Percentiles rank a stretch among this genome's conserved stretches.
Conservation (phyloP, 306 rosid species). For the Cyclanthera cordifolia region DNA sequence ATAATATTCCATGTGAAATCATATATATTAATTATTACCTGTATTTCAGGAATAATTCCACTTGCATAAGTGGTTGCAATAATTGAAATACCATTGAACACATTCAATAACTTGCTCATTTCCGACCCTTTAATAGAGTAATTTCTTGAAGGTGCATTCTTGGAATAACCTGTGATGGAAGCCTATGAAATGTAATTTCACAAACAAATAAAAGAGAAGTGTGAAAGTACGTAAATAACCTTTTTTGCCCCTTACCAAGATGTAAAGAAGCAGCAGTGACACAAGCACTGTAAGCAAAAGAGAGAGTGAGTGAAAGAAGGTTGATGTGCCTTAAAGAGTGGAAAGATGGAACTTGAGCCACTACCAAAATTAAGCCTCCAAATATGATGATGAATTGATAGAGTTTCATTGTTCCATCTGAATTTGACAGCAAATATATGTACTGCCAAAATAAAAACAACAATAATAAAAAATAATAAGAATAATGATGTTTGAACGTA, state of each 20-base stretch:
- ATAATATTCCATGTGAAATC: no score
- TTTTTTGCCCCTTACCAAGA: conserved; percentile 32
- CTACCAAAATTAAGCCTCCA: conserved; percentile 33
- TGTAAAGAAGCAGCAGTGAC: conserved; percentile 42
- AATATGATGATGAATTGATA: conserved; percentile 42
- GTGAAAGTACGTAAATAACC: neutral
- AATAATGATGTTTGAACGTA: no score
- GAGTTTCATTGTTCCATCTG: conserved; percentile 56
- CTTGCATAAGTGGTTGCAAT: conserved; percentile 53
- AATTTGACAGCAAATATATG: conserved; percentile 50
- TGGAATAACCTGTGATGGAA: conserved; percentile 43
- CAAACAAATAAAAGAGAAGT: neutral
- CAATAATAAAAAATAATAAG: neutral
- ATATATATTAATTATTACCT: no score
- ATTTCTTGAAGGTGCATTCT: conserved; percentile 34
- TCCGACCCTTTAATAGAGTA: conserved; percentile 36
- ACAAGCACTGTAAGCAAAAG: conserved; percentile 38
- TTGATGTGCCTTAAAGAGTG: conserved; percentile 65
- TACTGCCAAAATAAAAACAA: conserved; percentile 25
- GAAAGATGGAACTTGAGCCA: conserved; percentile 83
- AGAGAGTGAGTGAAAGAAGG: conserved; percentile 48
- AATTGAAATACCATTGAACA: conserved; percentile 59
- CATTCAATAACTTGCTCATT: conserved; percentile 28
- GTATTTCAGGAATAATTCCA: conserved; percentile 79
- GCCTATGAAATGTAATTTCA: neutral